Percentiles rank a stretch among this genome's conserved stretches.
Evolutionary conservation across 2,329 filamentous ascomycete species (phyloP).

Genomic region (Huntiella decipiens): DNA sequence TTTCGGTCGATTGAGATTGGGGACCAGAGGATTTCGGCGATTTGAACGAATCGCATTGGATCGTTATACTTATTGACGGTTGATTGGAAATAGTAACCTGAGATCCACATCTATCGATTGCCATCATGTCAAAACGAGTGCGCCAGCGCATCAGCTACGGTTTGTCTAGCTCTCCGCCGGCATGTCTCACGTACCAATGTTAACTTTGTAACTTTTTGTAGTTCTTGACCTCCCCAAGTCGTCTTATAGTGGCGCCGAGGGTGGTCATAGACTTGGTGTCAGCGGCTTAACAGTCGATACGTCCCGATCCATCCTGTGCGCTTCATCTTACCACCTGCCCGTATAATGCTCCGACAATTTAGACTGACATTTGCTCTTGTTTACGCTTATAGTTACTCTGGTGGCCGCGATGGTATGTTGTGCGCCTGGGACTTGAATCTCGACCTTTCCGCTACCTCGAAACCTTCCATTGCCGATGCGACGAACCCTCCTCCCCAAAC

Average conservation of each 20-base stretch:
- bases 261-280: slow-evolving; percentile 81
- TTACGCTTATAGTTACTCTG: slow-evolving; percentile 56
- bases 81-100: not conserved
- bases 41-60: not conserved
- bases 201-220: slow-evolving; percentile 15
- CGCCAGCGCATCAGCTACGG: slow-evolving; percentile 55
- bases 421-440: slow-evolving; percentile 87
- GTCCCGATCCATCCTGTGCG: slow-evolving; percentile 71
- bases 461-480: slow-evolving; percentile 13
- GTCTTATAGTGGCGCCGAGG: slow-evolving; percentile 38
- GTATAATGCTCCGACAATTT: not conserved
- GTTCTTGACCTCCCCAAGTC: slow-evolving; percentile 41
- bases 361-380: slow-evolving; percentile 10
- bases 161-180: slow-evolving; percentile 19
- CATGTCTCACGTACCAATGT: slow-evolving; percentile 1
- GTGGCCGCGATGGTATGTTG: slow-evolving; percentile 82
- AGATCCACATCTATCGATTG: slow-evolving; percentile 5
- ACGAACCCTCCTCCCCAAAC: slow-evolving; percentile 23
- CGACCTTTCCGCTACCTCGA: slow-evolving; percentile 29
- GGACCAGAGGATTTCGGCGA: not conserved
- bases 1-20: not conserved
- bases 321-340: slow-evolving; percentile 12
- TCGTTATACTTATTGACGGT: not conserved
- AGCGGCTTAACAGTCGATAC: slow-evolving; percentile 83
- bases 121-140: slow-evolving; percentile 44